These are phyloP conservation scores for Casuarina glauca DNA, from an alignment of 306 rosid species.

Conservation along the genomic window DNA sequence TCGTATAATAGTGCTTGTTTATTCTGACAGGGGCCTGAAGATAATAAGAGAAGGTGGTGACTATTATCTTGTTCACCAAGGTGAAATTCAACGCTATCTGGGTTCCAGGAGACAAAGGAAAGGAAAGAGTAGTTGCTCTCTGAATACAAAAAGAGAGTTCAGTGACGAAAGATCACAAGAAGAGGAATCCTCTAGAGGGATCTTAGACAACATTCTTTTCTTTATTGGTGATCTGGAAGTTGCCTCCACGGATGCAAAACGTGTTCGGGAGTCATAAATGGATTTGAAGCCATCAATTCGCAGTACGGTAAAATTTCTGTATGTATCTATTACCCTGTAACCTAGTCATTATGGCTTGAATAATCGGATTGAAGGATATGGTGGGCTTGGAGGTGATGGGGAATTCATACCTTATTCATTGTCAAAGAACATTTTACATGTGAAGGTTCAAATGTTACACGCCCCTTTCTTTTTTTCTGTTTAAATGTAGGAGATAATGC, in stretches of 20 bases:
- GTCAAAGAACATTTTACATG: not conserved
- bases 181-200: slow-evolving; percentile 53
- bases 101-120: slow-evolving; percentile 55
- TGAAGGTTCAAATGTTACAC: not conserved
- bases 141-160: slow-evolving; percentile 33
- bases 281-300: not conserved
- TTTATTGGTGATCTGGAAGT: slow-evolving; percentile 82
- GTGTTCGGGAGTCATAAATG: slow-evolving; percentile 43
- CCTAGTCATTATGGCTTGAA: not conserved
- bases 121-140: slow-evolving; percentile 20
- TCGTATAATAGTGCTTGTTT: slow-evolving; percentile 8
- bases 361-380: not conserved
- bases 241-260: slow-evolving; percentile 68
- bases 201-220: slow-evolving; percentile 70
- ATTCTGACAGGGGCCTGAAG: slow-evolving; percentile 59
- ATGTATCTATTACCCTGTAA: slow-evolving; percentile 16
- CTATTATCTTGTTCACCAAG: slow-evolving; percentile 80
- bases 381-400: not conserved
- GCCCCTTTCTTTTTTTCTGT: not conserved
- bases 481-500: not conserved
- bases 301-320: slow-evolving; percentile 23
- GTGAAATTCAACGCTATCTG: slow-evolving; percentile 59
- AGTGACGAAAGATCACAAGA: slow-evolving; percentile 37
- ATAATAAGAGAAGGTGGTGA: slow-evolving; percentile 66
- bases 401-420: not conserved